Conservation (phyloP, 2,329 filamentous ascomycete species). For the Arthrobotrys pseudoclavata region DNA sequence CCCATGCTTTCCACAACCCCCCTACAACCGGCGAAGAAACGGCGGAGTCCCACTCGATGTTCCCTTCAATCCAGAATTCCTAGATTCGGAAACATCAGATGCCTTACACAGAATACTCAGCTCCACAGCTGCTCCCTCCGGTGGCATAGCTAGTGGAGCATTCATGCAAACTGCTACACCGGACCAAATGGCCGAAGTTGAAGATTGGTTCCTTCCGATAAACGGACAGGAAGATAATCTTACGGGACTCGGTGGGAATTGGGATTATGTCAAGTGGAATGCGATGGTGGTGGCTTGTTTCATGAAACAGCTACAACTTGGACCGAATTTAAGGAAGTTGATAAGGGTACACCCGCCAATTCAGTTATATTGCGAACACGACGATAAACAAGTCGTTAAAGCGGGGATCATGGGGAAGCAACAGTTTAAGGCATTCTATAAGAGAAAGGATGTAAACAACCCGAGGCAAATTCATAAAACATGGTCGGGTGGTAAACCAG, state of each 20-base stretch:
- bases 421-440: slow-evolving; percentile 19
- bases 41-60: slow-evolving; percentile 32
- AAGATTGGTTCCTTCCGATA: slow-evolving; percentile 39
- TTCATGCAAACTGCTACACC: neutral
- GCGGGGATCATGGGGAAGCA: slow-evolving; percentile 37
- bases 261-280: slow-evolving; percentile 57
- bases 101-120: slow-evolving; percentile 28
- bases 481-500: neutral
- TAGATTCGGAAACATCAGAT: slow-evolving; percentile 19
- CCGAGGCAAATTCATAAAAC: neutral
- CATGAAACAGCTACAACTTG: slow-evolving; percentile 37
- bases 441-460: slow-evolving; percentile 9
- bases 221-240: slow-evolving; percentile 55
- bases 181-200: neutral
- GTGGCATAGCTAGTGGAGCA: neutral
- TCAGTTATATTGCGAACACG: slow-evolving; percentile 31
- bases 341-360: slow-evolving; percentile 36
- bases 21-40: slow-evolving; percentile 25
- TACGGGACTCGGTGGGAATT: slow-evolving; percentile 43
- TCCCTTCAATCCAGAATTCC: slow-evolving; percentile 26
- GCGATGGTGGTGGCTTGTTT: slow-evolving; percentile 40
- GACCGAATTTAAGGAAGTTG: slow-evolving; percentile 10
- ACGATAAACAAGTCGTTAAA: slow-evolving; percentile 10
- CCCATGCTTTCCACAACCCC: neutral
- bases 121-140: slow-evolving; percentile 1